Evolutionary conservation across 2,329 filamentous ascomycete species (phyloP).

Genomic region (Phyllosticta citribraziliensis): DNA sequence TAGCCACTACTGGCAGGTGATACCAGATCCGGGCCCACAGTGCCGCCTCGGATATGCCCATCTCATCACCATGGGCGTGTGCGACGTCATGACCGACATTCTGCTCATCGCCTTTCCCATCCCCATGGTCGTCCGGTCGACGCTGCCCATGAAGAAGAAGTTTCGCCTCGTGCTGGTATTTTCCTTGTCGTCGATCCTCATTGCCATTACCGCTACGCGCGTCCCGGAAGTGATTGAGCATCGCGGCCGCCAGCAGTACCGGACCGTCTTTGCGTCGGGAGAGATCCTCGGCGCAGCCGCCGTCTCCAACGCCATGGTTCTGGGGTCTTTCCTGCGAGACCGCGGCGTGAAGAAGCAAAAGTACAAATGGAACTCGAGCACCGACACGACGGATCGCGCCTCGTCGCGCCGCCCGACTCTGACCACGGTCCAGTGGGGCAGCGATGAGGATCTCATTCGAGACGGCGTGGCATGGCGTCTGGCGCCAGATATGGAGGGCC

Average conservation of each 20-base stretch:
- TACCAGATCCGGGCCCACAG: slow-evolving; percentile 68
- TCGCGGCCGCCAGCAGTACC: slow-evolving; percentile 70
- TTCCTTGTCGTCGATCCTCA: slow-evolving; percentile 69
- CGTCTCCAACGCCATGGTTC: slow-evolving; percentile 78
- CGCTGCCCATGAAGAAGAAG: slow-evolving; percentile 69
- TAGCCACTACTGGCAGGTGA: slow-evolving; percentile 47
- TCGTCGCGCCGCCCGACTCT: slow-evolving; percentile 53
- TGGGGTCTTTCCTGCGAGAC: slow-evolving; percentile 88
- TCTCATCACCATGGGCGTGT: slow-evolving; percentile 78
- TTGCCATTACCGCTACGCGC: slow-evolving; percentile 70
- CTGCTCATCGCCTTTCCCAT: slow-evolving; percentile 82
- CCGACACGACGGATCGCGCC: slow-evolving; percentile 44
- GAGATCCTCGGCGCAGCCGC: slow-evolving; percentile 83
- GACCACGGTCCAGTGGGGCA: slow-evolving; percentile 65
- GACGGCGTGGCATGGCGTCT: slow-evolving; percentile 61
- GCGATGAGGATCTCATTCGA: slow-evolving; percentile 81
- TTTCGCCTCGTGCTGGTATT: slow-evolving; percentile 71
- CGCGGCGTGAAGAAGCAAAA: slow-evolving; percentile 82
- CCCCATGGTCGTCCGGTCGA: slow-evolving; percentile 71
- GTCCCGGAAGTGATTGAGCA: slow-evolving; percentile 66
- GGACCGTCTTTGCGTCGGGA: slow-evolving; percentile 78
- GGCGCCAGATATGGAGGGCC: slow-evolving; percentile 38
- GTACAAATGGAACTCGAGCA: slow-evolving; percentile 52
- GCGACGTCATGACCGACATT: slow-evolving; percentile 81
- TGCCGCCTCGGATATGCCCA: slow-evolving; percentile 85